Base-by-base conservation (phyloP, 148 eudicot species). In the Silene latifolia region DNA sequence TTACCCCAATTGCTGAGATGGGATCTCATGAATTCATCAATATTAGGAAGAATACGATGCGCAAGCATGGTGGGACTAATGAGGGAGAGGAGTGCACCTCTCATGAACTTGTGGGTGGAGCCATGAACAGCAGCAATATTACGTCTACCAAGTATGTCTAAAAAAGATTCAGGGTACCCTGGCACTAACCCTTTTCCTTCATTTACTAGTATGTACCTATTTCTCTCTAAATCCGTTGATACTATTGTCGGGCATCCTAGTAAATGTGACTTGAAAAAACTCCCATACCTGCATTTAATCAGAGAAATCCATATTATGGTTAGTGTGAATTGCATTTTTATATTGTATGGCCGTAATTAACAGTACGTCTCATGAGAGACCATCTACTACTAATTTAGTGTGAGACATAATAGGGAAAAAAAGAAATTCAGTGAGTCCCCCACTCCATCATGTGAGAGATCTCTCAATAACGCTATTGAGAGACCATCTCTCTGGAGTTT, bases 51-150 rank as follows among this genome's bases (percentile, higher is more conserved):
- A 58, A 95, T 89, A 14, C 84, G 93, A 29, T 75, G 75, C 72
- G 80, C 83, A 77, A 95, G 88, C 91, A 92, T 89, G 57, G 91
- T 79, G 62, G 96, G 98, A 79, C 87, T 86, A 8, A 95, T 83
- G 7, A 95, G 91, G 46, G 93, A 76, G 23, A 91, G 86, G 78
- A 94, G 81, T 15, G 98, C 97, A 70, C 97, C 97, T 76, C 97
- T 94, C 97, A 94, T 88, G 85, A 86, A 79, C 90, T 88, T 94
- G 83, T 94, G 98, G 6, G 88, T 86, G 73, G 97, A 83, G 47
- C 98, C 98, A 85, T 88, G 92, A 51, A 94, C 98, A 66, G 98
- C 98, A 62, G 97, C 98, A 59, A 94, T 90, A 78, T 94, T 94
- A 75, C 90, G 84, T 89, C 85, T 91, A 0, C 98, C 98, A 24